Percentiles rank a stretch among this genome's conserved stretches.
Conservation (phyloP, 1,284 basidiomycete species). For the Porodaedalea pini region DNA sequence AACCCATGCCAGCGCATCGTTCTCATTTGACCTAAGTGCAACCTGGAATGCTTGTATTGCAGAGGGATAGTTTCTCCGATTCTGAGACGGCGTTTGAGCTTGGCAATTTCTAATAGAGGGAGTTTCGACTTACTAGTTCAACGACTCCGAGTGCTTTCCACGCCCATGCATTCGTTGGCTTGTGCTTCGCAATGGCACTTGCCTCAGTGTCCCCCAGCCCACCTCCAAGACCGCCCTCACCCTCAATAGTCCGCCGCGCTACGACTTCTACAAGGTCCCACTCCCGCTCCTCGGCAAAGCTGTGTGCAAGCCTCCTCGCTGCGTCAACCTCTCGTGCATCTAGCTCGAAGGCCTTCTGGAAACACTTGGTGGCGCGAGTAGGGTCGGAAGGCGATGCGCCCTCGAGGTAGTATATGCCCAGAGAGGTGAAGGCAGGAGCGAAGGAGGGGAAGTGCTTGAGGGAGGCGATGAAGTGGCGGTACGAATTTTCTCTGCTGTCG, state of each 20-base stretch:
- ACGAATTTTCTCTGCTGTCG: conserved; percentile 57
- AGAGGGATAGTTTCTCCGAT: conserved; percentile 67
- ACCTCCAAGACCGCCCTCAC: conserved; percentile 77
- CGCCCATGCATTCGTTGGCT: conserved; percentile 90
- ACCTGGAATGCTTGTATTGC: conserved; percentile 90
- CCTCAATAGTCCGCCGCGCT: conserved; percentile 87
- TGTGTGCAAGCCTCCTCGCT: conserved; percentile 78
- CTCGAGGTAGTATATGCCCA: conserved; percentile 88
- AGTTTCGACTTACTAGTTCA: conserved; percentile 65
- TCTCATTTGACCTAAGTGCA: conserved; percentile 76
- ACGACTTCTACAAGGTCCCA: conserved; percentile 97
- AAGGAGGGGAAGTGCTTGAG: conserved; percentile 76
- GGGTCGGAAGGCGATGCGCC: conserved; percentile 72
- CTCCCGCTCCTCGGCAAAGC: conserved; percentile 90
- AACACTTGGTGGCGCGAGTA: conserved; percentile 89
- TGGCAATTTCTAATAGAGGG: not conserved
- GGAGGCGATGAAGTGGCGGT: conserved; percentile 78
- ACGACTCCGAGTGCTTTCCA: conserved; percentile 97
- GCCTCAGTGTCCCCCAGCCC: conserved; percentile 48
- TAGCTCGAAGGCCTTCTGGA: conserved; percentile 98
- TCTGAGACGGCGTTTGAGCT: conserved; percentile 42
- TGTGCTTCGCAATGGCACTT: conserved; percentile 47
- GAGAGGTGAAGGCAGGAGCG: conserved; percentile 90
- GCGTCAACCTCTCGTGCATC: conserved; percentile 88
- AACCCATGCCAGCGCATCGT: conserved; percentile 82